Conservation (phyloP, 768 basidiomycete species). For the Cyclocybe aegerita region DNA sequence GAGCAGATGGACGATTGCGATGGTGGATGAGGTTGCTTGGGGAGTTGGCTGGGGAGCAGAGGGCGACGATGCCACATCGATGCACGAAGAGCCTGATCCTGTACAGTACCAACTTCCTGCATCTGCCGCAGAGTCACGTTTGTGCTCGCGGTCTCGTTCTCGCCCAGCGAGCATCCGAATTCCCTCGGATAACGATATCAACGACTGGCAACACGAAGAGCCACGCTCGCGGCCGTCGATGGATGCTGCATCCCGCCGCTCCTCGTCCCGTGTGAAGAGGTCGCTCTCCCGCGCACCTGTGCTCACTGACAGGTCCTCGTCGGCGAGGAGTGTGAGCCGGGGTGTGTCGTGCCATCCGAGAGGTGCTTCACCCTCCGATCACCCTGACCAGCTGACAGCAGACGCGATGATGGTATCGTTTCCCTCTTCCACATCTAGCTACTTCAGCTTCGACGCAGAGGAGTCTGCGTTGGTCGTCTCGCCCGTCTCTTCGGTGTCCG, state of each 20-base stretch:
- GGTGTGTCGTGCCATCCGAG: constrained; percentile 39
- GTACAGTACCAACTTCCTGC: constrained; percentile 7
- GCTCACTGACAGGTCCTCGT: constrained; percentile 36
- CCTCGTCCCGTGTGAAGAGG: constrained; percentile 40
- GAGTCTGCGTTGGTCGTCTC: constrained; percentile 26
- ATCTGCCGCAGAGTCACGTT: constrained; percentile 7
- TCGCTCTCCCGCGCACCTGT: constrained; percentile 52
- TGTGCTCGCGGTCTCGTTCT: constrained; percentile 30
- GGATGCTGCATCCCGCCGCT: constrained; percentile 38
- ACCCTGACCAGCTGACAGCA: constrained; percentile 1
- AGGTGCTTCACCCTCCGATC: constrained; percentile 17
- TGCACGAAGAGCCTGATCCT: constrained; percentile 25
- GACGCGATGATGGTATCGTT: not conserved
- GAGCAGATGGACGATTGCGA: constrained; percentile 76
- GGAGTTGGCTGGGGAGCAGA: constrained; percentile 69
- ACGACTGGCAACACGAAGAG: constrained; percentile 28
- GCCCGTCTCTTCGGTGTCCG: constrained; percentile 20
- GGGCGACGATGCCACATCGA: constrained; percentile 41
- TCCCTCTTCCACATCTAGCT: constrained; percentile 1
- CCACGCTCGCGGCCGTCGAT: constrained; percentile 23
- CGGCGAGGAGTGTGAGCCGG: constrained; percentile 37
- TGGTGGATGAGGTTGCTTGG: constrained; percentile 82
- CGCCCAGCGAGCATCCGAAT: constrained; percentile 18
- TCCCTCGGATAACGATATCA: constrained; percentile 1
- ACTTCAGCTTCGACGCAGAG: not conserved